Evolutionary conservation across 768 basidiomycete species (phyloP), one percentile per base, ranked within the genome.

Genomic region (Lactarius hatsudake): DNA sequence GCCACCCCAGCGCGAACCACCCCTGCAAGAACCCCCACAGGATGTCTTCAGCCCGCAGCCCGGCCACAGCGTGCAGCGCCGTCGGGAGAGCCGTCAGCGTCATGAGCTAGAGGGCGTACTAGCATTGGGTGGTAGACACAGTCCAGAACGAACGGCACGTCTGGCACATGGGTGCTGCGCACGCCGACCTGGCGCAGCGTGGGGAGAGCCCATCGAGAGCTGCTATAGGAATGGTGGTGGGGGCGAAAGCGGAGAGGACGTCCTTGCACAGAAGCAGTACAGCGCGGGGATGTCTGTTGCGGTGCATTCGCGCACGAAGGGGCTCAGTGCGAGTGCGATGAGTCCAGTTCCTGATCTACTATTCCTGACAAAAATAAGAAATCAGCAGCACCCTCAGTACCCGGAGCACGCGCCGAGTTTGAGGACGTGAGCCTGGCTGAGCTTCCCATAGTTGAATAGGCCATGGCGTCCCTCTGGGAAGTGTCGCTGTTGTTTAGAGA

Each of bases 351-450:
- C 0, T 32, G 32, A 32, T 32, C 32, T 32, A 32, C 32, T 17
- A 13, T 62, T 30, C 61, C 20, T n/a, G 26, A 2, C n/a, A 13
- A n/a, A 20, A 5, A 23, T 45, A 23, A 30, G 9, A 18, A 12
- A 13, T 23, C 17, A 26, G 63, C 12, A 28, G 12, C 32, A 32
- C n/a, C 20, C 45, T 36, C 61, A 75, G 54, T 4, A 10, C 55
- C 54, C 40, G 59, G 9, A 26, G 34, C 34, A 61, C 79, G 67
- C 67, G 91, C 91, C 91, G 17, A 94, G 83, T 75, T 94, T 92
- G 30, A 93, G 76, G 34, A 93, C 79, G 73, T 84, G 83, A 7
- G 81, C 78, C 7, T 78, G 70, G 30, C 74, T 71, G 17, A 93
- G 77, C 10, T 61, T 60, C 10, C 76, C 73, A 10, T 75, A 71